These are phyloP conservation scores for Cryptococcus maquisensis DNA, from an alignment of 1,284 basidiomycete species.

Conservation along the genomic window DNA sequence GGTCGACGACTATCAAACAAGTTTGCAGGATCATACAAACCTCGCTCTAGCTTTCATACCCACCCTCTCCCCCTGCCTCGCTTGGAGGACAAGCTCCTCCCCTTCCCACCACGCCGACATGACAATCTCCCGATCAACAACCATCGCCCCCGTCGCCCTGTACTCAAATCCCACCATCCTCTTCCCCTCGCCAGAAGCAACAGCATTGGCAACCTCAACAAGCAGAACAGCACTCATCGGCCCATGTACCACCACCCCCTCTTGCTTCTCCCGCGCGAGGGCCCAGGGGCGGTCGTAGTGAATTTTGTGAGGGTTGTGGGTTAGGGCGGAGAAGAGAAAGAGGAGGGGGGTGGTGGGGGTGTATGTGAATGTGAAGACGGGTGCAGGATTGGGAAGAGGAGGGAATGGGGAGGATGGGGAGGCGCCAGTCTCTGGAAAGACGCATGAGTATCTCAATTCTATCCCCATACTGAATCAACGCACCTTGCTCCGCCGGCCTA, in stretches of 20 bases:
- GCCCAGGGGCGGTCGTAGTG: slow-evolving; percentile 56
- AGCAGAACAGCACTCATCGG: slow-evolving; percentile 74
- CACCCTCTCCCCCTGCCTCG: slow-evolving; percentile 58
- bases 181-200: slow-evolving; percentile 5
- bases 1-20: no score
- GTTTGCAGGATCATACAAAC: neutral
- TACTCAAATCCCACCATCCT: slow-evolving; percentile 62
- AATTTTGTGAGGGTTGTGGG: slow-evolving; percentile 52
- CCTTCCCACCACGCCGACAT: slow-evolving; percentile 55
- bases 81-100: slow-evolving; percentile 53
- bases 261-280: slow-evolving; percentile 64
- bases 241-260: slow-evolving; percentile 75
- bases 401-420: no score
- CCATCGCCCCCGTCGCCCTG: slow-evolving; percentile 66
- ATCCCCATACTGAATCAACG: no score
- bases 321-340: slow-evolving; percentile 78
- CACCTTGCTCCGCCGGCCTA: slow-evolving; percentile 51
- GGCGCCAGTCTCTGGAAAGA: no score
- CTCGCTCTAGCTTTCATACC: slow-evolving; percentile 61
- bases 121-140: slow-evolving; percentile 60
- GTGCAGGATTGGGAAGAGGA: neutral
- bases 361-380: slow-evolving; percentile 31
- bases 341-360: slow-evolving; percentile 65
- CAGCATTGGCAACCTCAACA: slow-evolving; percentile 51
- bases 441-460: no score